phyloP scores from a whole-genome alignment of 176 grass and related monocot genomes.

The Avena eriantha region DNA sequence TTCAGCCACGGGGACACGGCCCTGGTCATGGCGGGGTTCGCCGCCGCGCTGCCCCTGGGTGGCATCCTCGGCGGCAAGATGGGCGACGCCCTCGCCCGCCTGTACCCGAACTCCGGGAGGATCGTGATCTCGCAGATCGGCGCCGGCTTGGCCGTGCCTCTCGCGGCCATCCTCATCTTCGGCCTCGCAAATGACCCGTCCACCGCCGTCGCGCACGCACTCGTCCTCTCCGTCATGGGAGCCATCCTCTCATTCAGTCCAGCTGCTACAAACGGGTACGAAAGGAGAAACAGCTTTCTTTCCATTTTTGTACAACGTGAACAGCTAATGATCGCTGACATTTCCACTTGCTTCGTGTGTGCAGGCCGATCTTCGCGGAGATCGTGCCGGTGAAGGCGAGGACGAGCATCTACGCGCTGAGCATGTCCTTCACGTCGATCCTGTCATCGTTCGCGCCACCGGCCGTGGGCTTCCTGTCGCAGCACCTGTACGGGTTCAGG shows the following conservation, averaged over 20 bases:
- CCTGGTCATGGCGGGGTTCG: constrained; percentile 39
- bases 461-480: background rate
- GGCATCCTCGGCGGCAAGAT: constrained; percentile 53
- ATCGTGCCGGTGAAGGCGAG: constrained; percentile 82
- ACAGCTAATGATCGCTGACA: too few relatives aligned
- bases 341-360: background rate
- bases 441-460: constrained; percentile 83
- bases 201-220: constrained; percentile 50
- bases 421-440: constrained; percentile 62
- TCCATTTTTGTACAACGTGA: background rate
- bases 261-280: constrained; percentile 58
- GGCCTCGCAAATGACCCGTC: constrained; percentile 51
- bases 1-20: constrained; percentile 58
- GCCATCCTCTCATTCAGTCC: constrained; percentile 52
- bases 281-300: background rate
- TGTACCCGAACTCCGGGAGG: constrained; percentile 56
- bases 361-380: constrained; percentile 87
- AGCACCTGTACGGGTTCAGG: constrained; percentile 58
- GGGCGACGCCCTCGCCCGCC: constrained; percentile 52
- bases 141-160: constrained; percentile 53
- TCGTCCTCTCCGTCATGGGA: constrained; percentile 61
- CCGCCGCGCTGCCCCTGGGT: constrained; percentile 47
- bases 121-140: constrained; percentile 71
- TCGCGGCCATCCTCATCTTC: constrained; percentile 53
- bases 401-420: constrained; percentile 77